Evolutionary conservation across 1,284 basidiomycete species (phyloP), one percentile per base, ranked within the genome.

Genomic region (Ustilago shanxiensis): DNA sequence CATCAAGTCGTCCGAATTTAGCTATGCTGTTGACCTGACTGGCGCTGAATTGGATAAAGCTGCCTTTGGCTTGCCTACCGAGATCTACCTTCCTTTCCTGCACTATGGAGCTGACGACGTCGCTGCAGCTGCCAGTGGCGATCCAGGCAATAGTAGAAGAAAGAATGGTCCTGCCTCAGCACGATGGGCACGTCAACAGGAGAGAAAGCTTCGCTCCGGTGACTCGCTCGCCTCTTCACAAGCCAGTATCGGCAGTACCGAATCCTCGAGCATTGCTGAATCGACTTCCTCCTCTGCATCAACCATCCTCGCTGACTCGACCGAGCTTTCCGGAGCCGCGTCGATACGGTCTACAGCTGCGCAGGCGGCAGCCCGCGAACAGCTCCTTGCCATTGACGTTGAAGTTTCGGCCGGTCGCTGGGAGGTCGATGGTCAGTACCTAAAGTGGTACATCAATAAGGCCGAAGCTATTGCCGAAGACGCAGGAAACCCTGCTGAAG

Each of bases 1-100:
- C 67, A 71, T 80, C 67, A 71, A 80, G 24, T 70, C 74, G 14
- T 80, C 79, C 49, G 67, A 79, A 35, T 81, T 83, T 68, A 53
- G 26, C 14, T 72, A 65, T 44, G 54, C 57, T 22, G 41, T 83
- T 26, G 69, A 77, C 47, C 57, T 79, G 18, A 69, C 72, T 13
- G 56, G 39, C 14, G 41, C 66, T 33, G 72, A 83, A 9, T 9
- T 73, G 16, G 56, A 52, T 26, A 35, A 60, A 1, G 50, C 11
- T 29, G 31, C 58, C 1, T 44, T 11, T 14, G 87, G 87, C 26
- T 86, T 90, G 1, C 89, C 90, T 13, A 96, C 94, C 11, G 94
- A 95, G 88, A 91, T 97, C 18, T 98, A 90, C 84, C 85, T 97
- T 0, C 95, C 95, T 1, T 89, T 93, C 59, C 90, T 95, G n/a